Evolutionary conservation across 2,329 filamentous ascomycete species (phyloP), one percentile per base, ranked within the genome.

Genomic region (Berkeleyomyces basicola): DNA sequence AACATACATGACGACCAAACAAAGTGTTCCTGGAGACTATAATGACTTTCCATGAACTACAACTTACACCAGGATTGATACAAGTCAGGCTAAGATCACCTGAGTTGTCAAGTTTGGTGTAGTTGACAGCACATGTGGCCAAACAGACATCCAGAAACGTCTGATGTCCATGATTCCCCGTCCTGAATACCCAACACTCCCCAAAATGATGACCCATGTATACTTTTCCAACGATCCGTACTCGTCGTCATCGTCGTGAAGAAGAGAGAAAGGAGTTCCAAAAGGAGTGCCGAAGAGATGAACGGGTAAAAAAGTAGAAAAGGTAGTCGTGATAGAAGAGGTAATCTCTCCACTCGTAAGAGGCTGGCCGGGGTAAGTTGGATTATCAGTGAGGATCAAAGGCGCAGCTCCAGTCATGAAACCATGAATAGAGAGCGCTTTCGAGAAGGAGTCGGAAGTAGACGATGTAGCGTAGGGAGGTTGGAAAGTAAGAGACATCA

Each of bases 1-100:
- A 85, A 84, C 82, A 78, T 85, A 85, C 83, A 85, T 82, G 73
- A 76, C 74, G 74, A 70, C 74, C 74, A 76, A 79, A 77, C 81
- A 84, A 82, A 82, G 84, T 80, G 82, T 84, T 82, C 81, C 16
- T 49, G n/a, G 10, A 82, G 82, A 53, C 59, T 14, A 47, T 36
- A 36, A 58, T 49, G 79, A 81, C 80, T 80, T 82, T 81, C 51
- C 51, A 55, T 39, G 23, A n/a, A 36, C 51, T 55, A 36, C 33
- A 31, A 55, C 51, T 11, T n/a, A 16, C 9, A 5, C 51, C 33
- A 11, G 5, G 51, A 6, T 14, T 31, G 2, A n/a, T 11, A 36
- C 2, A n/a, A 39, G 51, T 39, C 14, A n/a, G 51, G 39, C 39
- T 5, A 2, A 7, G 36, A 39, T 5, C 14, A 55, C 51, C 6